Conservation (phyloP, 2,329 filamentous ascomycete genomes). For the Clonostachys chloroleuca region DNA sequence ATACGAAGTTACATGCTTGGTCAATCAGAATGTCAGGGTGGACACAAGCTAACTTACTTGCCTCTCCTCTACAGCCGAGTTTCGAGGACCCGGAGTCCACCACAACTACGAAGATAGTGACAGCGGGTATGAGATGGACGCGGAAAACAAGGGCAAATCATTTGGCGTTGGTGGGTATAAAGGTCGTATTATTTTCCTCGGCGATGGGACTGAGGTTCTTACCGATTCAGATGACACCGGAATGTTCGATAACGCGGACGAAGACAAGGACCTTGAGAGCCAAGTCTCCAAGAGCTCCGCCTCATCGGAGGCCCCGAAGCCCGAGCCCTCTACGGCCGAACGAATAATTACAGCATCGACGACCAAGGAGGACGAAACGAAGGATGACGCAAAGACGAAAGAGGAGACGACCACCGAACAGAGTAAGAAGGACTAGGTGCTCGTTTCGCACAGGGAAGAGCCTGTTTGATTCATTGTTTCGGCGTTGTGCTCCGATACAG, state of each 20-base stretch:
- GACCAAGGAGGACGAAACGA: constrained; percentile 13
- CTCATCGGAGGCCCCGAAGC: constrained; percentile 6
- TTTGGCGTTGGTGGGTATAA: constrained; percentile 68
- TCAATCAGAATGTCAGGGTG: no score
- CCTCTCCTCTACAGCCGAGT: constrained; percentile 59
- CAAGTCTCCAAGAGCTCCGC: constrained; percentile 65
- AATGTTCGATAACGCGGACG: constrained; percentile 85
- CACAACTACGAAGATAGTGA: constrained; percentile 80
- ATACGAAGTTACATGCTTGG: no score
- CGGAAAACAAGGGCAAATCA: constrained; percentile 57
- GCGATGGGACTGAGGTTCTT: constrained; percentile 89
- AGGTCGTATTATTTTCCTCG: constrained; percentile 89
- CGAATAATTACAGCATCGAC: neutral
- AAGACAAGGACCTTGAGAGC: constrained; percentile 81
- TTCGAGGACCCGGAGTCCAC: constrained; percentile 77
- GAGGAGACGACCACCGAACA: constrained; percentile 11
- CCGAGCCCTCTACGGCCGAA: no score
- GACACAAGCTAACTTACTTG: constrained; percentile 13
- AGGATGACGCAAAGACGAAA: constrained; percentile 3
- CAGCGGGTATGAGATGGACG: constrained; percentile 71
- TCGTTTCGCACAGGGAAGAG: constrained; percentile 9
- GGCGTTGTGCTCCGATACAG: neutral
- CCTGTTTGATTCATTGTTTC: neutral
- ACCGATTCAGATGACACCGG: constrained; percentile 87
- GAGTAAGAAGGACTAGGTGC: constrained; percentile 29